Base-by-base conservation (phyloP, 2,329 filamentous ascomycete species). In the Nothomitra cinnamomea region DNA sequence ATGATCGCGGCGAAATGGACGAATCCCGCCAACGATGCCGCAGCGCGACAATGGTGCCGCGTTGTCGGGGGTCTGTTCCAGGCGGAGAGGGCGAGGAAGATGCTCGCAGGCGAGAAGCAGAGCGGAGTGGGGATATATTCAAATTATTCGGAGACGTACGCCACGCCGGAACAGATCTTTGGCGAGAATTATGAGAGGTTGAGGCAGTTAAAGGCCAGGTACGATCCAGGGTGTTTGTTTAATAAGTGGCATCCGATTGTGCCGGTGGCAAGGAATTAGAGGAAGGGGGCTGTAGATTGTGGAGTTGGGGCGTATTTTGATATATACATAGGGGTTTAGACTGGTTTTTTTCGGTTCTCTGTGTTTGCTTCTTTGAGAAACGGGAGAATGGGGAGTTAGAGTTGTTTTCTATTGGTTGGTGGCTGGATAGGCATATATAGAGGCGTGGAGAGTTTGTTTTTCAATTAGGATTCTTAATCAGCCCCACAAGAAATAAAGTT, bases 1-100 rank as follows among this genome's bases (percentile, higher is more conserved):
- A 62, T 70, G 52, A 64, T 70, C 1, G 59, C 60, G 4, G 63
- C 70, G 28, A 63, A 66, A 10, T 74, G 72, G 72, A 63, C 64
- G 1, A 64, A 70, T 38, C 38, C 60, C 2, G 59, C 56, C 5
- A 63, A 67, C 21, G 72, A 74, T 55, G 32, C 35, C 1, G 60
- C 64, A 8, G 63, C 70, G 19, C 63, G 69, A 0, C 58, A 60
- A 1, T 70, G 70, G 60, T 71, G 70, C 17, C 60, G 69, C 2
- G 59, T 61, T 10, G 48, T 71, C 5, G 42, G 62, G 2, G 12
- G 42, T 17, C 54, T 58, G 35, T 60, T 66, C 32, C 59, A 61
- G 1, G 56, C 57, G 42, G 58, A 58, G 24, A 45, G 19, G 19
- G 13, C 19, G 42, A 17, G 48, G n/a, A 51, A 51, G 35, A 63